A percentile compares a stretch with the other conserved stretches of the same genome.
Conservation (phyloP, 345 rosid species). For the Hirschfeldia incana region DNA sequence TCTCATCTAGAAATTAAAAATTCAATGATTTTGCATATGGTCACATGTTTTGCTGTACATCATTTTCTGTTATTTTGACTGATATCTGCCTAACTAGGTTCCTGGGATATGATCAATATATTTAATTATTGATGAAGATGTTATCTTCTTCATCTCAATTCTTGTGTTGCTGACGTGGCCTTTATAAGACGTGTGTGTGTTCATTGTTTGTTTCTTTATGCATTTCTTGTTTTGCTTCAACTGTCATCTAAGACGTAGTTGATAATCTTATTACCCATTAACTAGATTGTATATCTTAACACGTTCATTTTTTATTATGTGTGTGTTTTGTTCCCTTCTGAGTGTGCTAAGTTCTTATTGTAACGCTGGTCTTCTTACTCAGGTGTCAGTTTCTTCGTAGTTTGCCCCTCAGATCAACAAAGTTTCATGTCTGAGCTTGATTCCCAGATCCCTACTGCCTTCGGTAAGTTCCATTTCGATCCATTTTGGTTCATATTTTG, state of each 20-base stretch:
- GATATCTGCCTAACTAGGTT: background rate
- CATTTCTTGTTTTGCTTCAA: too few species aligned
- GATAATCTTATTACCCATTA: too few species aligned
- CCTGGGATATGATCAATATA: background rate
- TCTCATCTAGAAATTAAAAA: background rate
- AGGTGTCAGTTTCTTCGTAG: conserved; percentile 30
- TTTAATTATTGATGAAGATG: too few species aligned
- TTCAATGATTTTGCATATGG: background rate
- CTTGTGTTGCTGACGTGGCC: too few species aligned
- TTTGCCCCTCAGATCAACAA: conserved; percentile 33
- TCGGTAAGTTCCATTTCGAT: conserved; percentile 39
- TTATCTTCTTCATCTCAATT: too few species aligned
- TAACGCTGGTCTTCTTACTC: background rate
- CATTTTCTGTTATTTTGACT: background rate
- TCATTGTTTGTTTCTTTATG: too few species aligned
- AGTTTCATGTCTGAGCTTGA: conserved; percentile 69
- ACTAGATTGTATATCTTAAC: too few species aligned
- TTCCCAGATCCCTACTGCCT: conserved; percentile 53
- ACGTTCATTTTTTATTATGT: too few species aligned
- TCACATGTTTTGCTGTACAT: background rate
- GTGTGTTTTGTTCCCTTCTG: background rate
- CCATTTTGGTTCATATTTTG: background rate
- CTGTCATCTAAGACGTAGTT: too few species aligned
- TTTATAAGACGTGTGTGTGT: too few species aligned
- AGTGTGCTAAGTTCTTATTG: conserved; percentile 1